Evolutionary conservation across 805 yeast genomes (phyloP).

Genomic region (Starmerella davenportii): DNA sequence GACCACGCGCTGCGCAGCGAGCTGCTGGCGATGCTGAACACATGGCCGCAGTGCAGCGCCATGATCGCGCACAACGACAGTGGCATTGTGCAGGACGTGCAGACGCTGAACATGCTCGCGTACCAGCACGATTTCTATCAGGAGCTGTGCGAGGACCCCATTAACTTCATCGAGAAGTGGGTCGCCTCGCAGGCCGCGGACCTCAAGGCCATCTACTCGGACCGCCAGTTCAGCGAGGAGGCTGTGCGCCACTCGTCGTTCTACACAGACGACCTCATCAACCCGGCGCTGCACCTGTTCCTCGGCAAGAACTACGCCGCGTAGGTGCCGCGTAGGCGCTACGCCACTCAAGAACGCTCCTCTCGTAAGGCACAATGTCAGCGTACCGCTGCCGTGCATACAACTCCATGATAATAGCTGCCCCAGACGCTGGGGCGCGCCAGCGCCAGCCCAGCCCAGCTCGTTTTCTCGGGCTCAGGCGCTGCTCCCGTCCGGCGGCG

Average conservation of each 20-base stretch:
- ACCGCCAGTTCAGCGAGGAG: conserved; percentile 79
- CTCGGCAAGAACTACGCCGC: conserved; percentile 26
- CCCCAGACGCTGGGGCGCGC: too few relatives aligned
- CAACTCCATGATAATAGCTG: too few relatives aligned
- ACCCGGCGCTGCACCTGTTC: conserved; percentile 61
- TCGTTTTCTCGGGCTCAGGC: too few relatives aligned
- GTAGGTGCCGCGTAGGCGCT: too few relatives aligned
- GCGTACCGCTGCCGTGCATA: too few relatives aligned
- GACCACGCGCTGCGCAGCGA: conserved; percentile 25
- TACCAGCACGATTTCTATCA: conserved; percentile 64
- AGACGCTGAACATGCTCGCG: conserved; percentile 33
- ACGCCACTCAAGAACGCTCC: too few relatives aligned
- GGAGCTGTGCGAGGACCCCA: conserved; percentile 60
- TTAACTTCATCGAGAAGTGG: conserved; percentile 53
- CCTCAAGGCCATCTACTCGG: conserved; percentile 71
- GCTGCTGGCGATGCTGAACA: conserved; percentile 24
- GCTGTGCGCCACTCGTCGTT: conserved; percentile 67
- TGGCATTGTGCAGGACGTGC: conserved; percentile 31
- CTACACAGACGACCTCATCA: conserved; percentile 59
- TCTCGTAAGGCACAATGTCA: too few relatives aligned
- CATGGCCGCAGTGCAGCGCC: conserved; percentile 27
- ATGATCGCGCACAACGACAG: conserved; percentile 29
- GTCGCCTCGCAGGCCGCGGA: conserved; percentile 67
- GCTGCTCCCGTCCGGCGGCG: too few relatives aligned
- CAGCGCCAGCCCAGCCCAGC: too few relatives aligned